phyloP scores from a whole-genome alignment of 2,329 filamentous ascomycete genomes.

The Beauveria varroae region DNA sequence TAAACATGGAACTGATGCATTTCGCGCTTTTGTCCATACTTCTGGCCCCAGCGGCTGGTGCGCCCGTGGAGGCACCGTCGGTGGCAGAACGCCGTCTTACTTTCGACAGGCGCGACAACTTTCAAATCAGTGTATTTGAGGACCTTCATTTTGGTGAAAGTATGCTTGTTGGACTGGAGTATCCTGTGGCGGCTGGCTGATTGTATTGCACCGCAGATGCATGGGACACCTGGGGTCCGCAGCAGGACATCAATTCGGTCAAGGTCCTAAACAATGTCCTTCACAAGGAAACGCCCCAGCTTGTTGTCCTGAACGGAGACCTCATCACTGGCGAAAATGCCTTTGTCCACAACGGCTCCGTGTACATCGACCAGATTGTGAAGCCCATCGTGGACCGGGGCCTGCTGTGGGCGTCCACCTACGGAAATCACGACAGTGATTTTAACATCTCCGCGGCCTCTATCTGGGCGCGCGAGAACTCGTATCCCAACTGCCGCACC shows the following conservation, averaged over 20 bases:
- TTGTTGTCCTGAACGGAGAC: constrained; percentile 49
- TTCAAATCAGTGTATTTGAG: constrained; percentile 15
- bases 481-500: constrained; percentile 32
- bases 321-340: constrained; percentile 62
- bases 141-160: constrained; percentile 17
- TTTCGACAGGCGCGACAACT: constrained; percentile 13
- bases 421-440: constrained; percentile 63
- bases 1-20: background rate
- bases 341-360: constrained; percentile 43
- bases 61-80: constrained; percentile 32
- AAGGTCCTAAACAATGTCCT: constrained; percentile 29
- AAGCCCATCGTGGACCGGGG: constrained; percentile 46
- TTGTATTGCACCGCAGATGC: constrained; percentile 8
- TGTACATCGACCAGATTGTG: constrained; percentile 53
- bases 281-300: constrained; percentile 16
- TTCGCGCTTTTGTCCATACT: background rate
- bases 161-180: background rate
- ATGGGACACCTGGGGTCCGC: constrained; percentile 28
- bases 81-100: constrained; percentile 37
- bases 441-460: constrained; percentile 45
- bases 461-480: constrained; percentile 35
- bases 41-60: background rate
- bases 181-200: background rate
- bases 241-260: constrained; percentile 28
- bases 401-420: constrained; percentile 58